Evolutionary conservation across 495 filamentous ascomycete species (phyloP).

Genomic region (Penicillium herquei): DNA sequence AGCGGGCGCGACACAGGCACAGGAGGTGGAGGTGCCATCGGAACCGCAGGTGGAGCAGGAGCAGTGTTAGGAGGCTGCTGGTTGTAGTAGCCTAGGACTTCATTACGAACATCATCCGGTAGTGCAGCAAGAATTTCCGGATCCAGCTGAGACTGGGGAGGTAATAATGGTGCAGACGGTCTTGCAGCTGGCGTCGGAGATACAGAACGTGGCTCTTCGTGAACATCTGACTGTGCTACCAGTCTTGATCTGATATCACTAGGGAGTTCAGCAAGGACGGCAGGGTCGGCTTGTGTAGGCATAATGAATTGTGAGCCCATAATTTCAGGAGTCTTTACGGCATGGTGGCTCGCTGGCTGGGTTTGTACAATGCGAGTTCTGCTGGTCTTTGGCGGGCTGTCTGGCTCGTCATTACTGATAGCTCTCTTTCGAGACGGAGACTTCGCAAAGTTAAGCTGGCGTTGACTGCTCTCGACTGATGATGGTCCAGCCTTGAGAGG

Average conservation of each 20-base stretch:
- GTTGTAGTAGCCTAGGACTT: slow-evolving; percentile 70
- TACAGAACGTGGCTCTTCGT: slow-evolving; percentile 20
- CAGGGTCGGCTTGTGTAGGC: slow-evolving; percentile 74
- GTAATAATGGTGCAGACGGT: slow-evolving; percentile 26
- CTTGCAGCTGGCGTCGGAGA: slow-evolving; percentile 26
- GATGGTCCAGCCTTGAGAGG: slow-evolving; percentile 55
- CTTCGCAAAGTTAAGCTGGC: slow-evolving; percentile 47
- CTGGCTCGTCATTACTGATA: slow-evolving; percentile 40
- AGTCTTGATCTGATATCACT: slow-evolving; percentile 75
- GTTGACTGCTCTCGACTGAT: slow-evolving; percentile 62
- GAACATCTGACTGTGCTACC: slow-evolving; percentile 45
- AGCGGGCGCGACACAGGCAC: slow-evolving; percentile 49
- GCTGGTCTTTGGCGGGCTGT: slow-evolving; percentile 65
- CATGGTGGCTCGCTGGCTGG: slow-evolving; percentile 47
- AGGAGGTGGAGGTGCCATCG: slow-evolving; percentile 12
- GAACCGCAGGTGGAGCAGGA: slow-evolving; percentile 12
- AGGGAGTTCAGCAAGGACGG: slow-evolving; percentile 75
- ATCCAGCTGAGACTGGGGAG: slow-evolving; percentile 63
- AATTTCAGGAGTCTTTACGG: slow-evolving; percentile 67
- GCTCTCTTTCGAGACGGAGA: slow-evolving; percentile 36
- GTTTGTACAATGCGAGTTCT: slow-evolving; percentile 35
- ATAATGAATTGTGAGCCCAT: slow-evolving; percentile 85
- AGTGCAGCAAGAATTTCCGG: slow-evolving; percentile 72
- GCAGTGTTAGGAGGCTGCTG: slow-evolving; percentile 7
- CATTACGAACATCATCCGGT: slow-evolving; percentile 78